Conservation (phyloP, 2,329 filamentous ascomycete species). For the Fusarium fujikuroi region DNA sequence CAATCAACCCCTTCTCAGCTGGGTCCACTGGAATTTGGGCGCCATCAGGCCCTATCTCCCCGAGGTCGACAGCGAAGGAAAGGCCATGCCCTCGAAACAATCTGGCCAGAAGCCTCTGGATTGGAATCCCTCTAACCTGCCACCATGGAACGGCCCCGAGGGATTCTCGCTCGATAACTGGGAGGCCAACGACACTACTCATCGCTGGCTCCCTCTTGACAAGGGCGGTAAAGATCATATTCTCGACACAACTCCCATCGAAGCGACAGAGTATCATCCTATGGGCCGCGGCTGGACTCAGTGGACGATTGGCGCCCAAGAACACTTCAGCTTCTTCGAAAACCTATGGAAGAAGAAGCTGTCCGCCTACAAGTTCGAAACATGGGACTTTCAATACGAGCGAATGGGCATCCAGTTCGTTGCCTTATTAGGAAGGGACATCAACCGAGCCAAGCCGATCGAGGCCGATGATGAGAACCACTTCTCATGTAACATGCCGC, state of each 20-base stretch:
- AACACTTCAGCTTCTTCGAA: conserved; percentile 60
- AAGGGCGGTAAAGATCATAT: conserved; percentile 48
- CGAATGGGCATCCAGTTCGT: conserved; percentile 65
- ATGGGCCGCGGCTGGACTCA: conserved; percentile 57
- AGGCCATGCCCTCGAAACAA: conserved; percentile 40
- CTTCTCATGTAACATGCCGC: conserved; percentile 53
- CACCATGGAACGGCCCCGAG: conserved; percentile 47
- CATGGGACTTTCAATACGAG: conserved; percentile 60
- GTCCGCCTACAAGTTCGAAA: conserved; percentile 59
- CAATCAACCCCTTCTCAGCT: conserved; percentile 64
- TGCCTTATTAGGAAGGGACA: conserved; percentile 63
- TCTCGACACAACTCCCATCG: conserved; percentile 59
- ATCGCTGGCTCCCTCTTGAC: conserved; percentile 62
- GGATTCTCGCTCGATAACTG: conserved; percentile 47
- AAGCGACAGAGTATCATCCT: conserved; percentile 58
- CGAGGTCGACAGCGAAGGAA: conserved; percentile 49
- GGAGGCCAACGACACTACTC: conserved; percentile 53
- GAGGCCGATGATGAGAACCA: conserved; percentile 58
- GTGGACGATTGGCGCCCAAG: conserved; percentile 63
- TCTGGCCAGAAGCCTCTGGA: conserved; percentile 29
- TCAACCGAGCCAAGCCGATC: conserved; percentile 59
- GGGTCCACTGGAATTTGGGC: conserved; percentile 65
- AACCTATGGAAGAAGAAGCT: conserved; percentile 60
- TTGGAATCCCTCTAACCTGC: conserved; percentile 55
- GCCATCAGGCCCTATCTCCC: conserved; percentile 65